Conservation (phyloP, 306 rosid species). For the Quercus variabilis region DNA sequence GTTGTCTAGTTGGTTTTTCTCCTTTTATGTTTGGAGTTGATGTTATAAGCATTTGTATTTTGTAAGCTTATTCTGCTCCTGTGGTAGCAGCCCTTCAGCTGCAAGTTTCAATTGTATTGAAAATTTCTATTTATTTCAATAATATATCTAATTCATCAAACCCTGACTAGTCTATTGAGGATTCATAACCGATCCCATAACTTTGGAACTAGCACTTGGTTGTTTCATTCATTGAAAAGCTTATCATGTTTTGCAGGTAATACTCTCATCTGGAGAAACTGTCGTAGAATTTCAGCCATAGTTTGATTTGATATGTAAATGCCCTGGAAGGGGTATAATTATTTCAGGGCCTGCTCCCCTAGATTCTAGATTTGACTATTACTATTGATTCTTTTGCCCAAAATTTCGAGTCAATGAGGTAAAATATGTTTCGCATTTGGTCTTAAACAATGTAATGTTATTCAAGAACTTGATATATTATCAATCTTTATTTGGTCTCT, state of each 20-base stretch:
- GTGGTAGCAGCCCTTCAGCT: too few species aligned
- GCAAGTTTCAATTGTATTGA: too few species aligned
- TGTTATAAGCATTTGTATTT: too few species aligned
- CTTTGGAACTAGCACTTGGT: too few species aligned
- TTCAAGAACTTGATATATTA: background rate
- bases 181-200: too few species aligned
- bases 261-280: constrained; percentile 41
- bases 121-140: too few species aligned
- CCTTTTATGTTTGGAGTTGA: too few species aligned
- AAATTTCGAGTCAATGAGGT: constrained; percentile 67
- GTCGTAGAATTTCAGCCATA: constrained; percentile 51
- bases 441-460: background rate
- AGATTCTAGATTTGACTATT: constrained; percentile 61
- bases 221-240: too few species aligned
- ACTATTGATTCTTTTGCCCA: constrained; percentile 61
- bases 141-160: too few species aligned
- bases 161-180: too few species aligned
- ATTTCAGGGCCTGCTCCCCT: constrained; percentile 55
- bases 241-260: constrained; percentile 37
- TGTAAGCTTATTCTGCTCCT: too few species aligned
- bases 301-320: constrained; percentile 41
- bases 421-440: background rate
- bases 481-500: background rate
- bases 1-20: too few species aligned
- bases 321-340: constrained; percentile 60